Evolutionary conservation across 441 rosid genomes (phyloP).

Genomic region (Croton laevigatus): DNA sequence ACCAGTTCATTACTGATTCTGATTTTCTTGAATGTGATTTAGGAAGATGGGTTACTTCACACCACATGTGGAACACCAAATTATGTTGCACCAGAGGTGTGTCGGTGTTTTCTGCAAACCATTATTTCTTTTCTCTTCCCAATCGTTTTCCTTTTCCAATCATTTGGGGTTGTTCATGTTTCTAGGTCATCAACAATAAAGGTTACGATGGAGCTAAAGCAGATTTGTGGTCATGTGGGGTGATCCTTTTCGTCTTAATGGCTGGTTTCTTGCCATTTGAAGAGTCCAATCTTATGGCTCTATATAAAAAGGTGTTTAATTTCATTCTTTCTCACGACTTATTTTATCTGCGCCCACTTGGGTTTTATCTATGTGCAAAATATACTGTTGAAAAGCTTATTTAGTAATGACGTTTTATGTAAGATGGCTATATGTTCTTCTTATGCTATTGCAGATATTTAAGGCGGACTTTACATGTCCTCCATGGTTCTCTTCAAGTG

Average conservation of each 20-base stretch:
- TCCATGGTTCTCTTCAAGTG: constrained; percentile 98
- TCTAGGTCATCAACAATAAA: constrained; percentile 91
- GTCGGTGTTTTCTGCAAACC: constrained; percentile 21
- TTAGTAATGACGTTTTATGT: not conserved
- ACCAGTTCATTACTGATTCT: constrained; percentile 17
- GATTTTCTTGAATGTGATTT: constrained; percentile 18
- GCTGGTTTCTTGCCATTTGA: constrained; percentile 98
- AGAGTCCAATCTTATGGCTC: constrained; percentile 74
- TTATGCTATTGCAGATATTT: constrained; percentile 55
- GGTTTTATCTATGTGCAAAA: too few species aligned
- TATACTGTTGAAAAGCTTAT: constrained; percentile 5
- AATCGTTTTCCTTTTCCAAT: constrained; percentile 9
- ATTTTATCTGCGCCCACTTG: not conserved
- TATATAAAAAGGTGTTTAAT: constrained; percentile 76
- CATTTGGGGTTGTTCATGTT: constrained; percentile 18
- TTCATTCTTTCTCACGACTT: not conserved
- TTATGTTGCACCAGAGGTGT: constrained; percentile 99
- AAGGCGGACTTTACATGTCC: constrained; percentile 95
- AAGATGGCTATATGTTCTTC: constrained; percentile 9
- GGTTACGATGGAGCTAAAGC: constrained; percentile 99
- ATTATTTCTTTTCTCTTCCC: not conserved
- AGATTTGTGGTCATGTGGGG: constrained; percentile 99
- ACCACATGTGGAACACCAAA: constrained; percentile 99
- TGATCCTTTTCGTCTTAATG: constrained; percentile 93
- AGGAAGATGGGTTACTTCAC: constrained; percentile 99